Percentiles rank a stretch among this genome's conserved stretches.
Evolutionary conservation across 768 basidiomycete genomes (phyloP).

Genomic region (Ramaria sp.): DNA sequence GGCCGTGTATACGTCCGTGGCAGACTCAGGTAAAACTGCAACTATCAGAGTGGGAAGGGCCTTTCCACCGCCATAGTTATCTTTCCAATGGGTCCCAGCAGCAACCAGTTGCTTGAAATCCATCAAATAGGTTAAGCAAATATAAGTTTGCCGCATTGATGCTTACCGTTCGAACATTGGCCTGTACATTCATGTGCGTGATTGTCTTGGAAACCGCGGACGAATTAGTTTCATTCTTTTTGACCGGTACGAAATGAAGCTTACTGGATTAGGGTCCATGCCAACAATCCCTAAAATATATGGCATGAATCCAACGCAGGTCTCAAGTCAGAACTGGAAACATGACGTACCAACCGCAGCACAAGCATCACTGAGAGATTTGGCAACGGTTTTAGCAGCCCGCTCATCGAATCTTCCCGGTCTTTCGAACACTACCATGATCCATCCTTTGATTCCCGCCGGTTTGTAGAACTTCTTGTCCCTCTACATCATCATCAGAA

Average conservation of each 20-base stretch:
- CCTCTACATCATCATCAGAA: constrained; percentile 27
- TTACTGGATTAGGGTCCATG: constrained; percentile 29
- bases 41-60: constrained; percentile 51
- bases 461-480: constrained; percentile 62
- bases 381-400: constrained; percentile 44
- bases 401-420: constrained; percentile 41
- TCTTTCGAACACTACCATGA: constrained; percentile 57
- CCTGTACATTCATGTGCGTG: constrained; percentile 40
- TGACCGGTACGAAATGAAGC: background rate
- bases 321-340: too few relatives aligned
- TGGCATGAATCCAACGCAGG: background rate
- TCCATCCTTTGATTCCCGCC: constrained; percentile 41
- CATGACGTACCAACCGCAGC: constrained; percentile 46
- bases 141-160: background rate
- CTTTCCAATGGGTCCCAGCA: constrained; percentile 37
- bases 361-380: constrained; percentile 39
- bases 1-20: constrained; percentile 64
- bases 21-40: constrained; percentile 61
- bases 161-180: constrained; percentile 35
- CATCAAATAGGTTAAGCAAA: background rate
- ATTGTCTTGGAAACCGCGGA: background rate
- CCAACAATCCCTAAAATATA: constrained; percentile 45
- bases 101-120: constrained; percentile 34
- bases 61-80: constrained; percentile 21
- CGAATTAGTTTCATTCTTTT: background rate